Conservation (phyloP, 2,329 filamentous ascomycete genomes). For the Curvularia verruculosa region DNA sequence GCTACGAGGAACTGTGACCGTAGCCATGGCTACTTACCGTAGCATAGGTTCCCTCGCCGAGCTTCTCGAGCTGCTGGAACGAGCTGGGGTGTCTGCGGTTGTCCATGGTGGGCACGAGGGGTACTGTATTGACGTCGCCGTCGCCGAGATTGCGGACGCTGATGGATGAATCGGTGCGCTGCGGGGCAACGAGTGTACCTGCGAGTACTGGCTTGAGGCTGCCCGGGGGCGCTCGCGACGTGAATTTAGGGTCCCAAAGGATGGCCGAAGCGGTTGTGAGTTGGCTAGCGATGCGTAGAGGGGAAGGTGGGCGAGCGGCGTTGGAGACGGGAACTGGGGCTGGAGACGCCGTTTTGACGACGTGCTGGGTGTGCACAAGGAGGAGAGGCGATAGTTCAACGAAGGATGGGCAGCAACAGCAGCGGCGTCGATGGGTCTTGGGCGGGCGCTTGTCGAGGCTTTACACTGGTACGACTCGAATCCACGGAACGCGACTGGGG, state of each 20-base stretch:
- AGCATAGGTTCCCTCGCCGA: constrained; percentile 97
- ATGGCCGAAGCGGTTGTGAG: constrained; percentile 57
- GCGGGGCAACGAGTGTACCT: constrained; percentile 54
- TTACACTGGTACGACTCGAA: constrained; percentile 15
- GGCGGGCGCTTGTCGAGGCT: constrained; percentile 17
- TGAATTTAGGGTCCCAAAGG: constrained; percentile 58
- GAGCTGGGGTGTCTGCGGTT: constrained; percentile 91
- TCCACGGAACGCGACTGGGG: constrained; percentile 11
- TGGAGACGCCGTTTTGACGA: constrained; percentile 22
- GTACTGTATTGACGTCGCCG: constrained; percentile 50
- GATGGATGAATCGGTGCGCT: constrained; percentile 60
- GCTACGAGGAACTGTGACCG: not conserved
- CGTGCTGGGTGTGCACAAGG: not conserved
- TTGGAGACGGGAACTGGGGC: constrained; percentile 20
- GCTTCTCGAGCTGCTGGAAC: constrained; percentile 98
- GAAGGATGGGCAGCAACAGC: constrained; percentile 6
- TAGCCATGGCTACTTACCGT: constrained; percentile 67
- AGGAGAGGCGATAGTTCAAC: not conserved
- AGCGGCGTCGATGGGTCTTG: constrained; percentile 9
- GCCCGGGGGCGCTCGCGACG: constrained; percentile 53
- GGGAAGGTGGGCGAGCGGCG: constrained; percentile 12
- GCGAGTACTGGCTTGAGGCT: constrained; percentile 57
- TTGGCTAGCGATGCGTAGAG: constrained; percentile 53
- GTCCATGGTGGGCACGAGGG: constrained; percentile 68
- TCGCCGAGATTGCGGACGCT: constrained; percentile 56